Conservation (phyloP, 805 yeast genomes). For the Metschnikowia amazonensis region DNA sequence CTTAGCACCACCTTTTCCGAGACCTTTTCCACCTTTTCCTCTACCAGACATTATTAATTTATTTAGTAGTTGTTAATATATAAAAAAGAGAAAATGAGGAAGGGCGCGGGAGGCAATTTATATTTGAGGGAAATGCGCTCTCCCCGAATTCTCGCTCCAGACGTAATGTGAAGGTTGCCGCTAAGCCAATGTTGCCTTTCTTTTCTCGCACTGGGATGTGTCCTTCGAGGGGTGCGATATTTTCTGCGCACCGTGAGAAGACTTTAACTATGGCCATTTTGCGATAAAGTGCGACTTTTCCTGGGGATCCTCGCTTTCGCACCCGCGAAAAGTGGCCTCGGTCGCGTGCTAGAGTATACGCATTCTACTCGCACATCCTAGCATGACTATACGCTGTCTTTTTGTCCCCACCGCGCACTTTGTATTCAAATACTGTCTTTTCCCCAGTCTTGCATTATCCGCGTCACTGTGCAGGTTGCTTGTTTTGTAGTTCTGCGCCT, state of each 20-base stretch:
- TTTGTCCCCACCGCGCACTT: constrained; percentile 1
- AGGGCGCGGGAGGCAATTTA: constrained; percentile 17
- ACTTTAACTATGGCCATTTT: constrained; percentile 15
- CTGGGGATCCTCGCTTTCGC: constrained; percentile 4
- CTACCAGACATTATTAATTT: constrained; percentile 82
- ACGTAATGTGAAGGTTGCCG: neutral
- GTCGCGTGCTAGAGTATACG: constrained; percentile 13
- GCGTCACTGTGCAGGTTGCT: constrained; percentile 1
- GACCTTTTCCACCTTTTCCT: constrained; percentile 99
- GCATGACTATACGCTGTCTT: constrained; percentile 10
- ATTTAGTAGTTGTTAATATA: constrained; percentile 17
- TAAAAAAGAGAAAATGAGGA: neutral
- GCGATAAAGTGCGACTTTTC: constrained; percentile 5
- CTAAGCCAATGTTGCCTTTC: constrained; percentile 12
- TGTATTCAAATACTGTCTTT: neutral
- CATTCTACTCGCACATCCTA: constrained; percentile 7
- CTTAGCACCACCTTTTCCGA: constrained; percentile 99
- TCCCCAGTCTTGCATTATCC: neutral
- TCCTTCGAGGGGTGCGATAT: constrained; percentile 5
- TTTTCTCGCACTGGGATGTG: constrained; percentile 8
- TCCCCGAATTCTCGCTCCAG: neutral
- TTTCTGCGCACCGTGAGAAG: constrained; percentile 13
- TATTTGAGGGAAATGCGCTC: constrained; percentile 9
- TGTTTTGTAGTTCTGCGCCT: neutral
- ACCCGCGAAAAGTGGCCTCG: constrained; percentile 8